These are phyloP conservation scores for Coemansia sp. DNA, from an alignment of 192 early-diverging fungal species.

Conservation along the genomic window DNA sequence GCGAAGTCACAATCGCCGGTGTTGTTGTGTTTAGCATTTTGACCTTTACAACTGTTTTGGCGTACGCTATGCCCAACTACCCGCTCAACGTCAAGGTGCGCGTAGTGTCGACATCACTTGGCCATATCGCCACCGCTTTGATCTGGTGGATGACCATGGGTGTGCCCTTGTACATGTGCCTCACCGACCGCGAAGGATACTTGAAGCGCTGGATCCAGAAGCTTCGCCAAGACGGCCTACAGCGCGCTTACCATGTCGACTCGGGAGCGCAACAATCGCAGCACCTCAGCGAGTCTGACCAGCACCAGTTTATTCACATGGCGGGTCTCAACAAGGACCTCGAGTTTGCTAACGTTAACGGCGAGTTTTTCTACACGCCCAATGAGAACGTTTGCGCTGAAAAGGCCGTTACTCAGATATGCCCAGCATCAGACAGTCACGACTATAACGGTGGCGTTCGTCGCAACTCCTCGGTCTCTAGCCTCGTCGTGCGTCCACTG, in stretches of 20 bases:
- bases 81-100: constrained; percentile 25
- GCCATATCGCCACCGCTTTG: constrained; percentile 33
- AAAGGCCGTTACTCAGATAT: not conserved
- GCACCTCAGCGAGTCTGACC: not conserved
- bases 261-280: not conserved
- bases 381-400: not conserved
- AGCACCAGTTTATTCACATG: not conserved
- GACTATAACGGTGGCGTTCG: not conserved
- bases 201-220: constrained; percentile 28
- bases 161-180: constrained; percentile 30
- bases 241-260: constrained; percentile 32
- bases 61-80: constrained; percentile 29
- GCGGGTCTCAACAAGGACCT: not conserved
- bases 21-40: constrained; percentile 29
- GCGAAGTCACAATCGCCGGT: constrained; percentile 36
- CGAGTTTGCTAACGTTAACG: not conserved
- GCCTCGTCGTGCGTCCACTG: not conserved
- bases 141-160: constrained; percentile 52
- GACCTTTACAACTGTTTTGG: constrained; percentile 38
- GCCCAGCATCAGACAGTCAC: not conserved
- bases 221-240: constrained; percentile 36
- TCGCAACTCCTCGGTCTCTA: not conserved
- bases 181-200: constrained; percentile 25
- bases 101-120: constrained; percentile 33
- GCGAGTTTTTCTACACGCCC: not conserved